Conservation (phyloP, 129 eudicot species). For the Cynara cardunculus region DNA sequence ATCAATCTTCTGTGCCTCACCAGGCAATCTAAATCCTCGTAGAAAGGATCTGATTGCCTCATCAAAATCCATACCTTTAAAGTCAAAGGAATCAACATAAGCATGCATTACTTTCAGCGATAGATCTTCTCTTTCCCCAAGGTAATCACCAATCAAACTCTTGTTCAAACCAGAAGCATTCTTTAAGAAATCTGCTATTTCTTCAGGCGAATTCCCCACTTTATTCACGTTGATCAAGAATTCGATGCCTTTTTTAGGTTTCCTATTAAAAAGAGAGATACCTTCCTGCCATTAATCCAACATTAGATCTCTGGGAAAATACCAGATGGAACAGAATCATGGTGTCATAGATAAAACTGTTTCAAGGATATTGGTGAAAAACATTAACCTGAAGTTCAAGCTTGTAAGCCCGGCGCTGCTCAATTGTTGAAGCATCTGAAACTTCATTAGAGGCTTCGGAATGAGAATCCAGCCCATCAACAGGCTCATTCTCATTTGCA, state of each 20-base stretch:
- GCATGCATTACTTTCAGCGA: conserved; percentile 95
- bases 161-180: conserved; percentile 80
- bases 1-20: conserved; percentile 99
- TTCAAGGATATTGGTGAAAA: not conserved
- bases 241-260: conserved; percentile 94
- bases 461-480: conserved; percentile 80
- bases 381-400: conserved; percentile 92
- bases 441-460: conserved; percentile 76
- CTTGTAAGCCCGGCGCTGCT: conserved; percentile 98
- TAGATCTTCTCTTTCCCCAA: conserved; percentile 94
- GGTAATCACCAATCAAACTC: conserved; percentile 89
- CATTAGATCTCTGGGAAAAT: conserved; percentile 32
- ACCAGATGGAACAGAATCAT: conserved; percentile 13
- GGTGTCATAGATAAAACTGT: conserved; percentile 13
- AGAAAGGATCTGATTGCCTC: conserved; percentile 88
- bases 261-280: conserved; percentile 85
- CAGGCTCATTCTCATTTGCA: conserved; percentile 41
- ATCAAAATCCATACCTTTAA: conserved; percentile 84
- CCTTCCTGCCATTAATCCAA: conserved; percentile 85
- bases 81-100: conserved; percentile 91
- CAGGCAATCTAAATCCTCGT: conserved; percentile 92
- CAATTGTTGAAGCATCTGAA: conserved; percentile 84
- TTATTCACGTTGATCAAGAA: conserved; percentile 92
- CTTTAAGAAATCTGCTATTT: conserved; percentile 79
- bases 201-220: conserved; percentile 88